A percentile compares a stretch with the other conserved stretches of the same genome.
phyloP scores from a whole-genome alignment of 352 stramenopile genomes.

The Phytophthora hibernalis region DNA sequence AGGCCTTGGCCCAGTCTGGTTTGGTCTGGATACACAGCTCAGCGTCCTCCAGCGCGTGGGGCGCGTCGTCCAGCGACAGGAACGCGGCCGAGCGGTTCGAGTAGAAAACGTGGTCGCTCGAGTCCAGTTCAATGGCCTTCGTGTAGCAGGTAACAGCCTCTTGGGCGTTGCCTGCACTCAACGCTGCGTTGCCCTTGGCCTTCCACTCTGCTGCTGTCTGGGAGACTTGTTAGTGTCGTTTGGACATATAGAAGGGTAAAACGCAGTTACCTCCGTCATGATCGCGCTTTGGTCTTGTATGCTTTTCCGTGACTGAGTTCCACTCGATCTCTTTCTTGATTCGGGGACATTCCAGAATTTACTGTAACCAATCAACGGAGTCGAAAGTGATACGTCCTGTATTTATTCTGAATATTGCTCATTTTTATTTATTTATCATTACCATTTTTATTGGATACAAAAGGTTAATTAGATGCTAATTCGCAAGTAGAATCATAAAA shows the following conservation, averaged over 20 bases:
- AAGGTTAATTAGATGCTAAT: neutral
- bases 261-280: conserved; percentile 38
- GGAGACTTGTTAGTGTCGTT: neutral
- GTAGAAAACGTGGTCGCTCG: conserved; percentile 97
- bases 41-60: conserved; percentile 96
- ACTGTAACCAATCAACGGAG: neutral
- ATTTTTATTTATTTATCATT: neutral
- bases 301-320: conserved; percentile 35
- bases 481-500: neutral
- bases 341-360: conserved; percentile 41
- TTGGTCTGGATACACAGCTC: conserved; percentile 96
- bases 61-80: conserved; percentile 92
- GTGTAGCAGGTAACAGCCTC: conserved; percentile 97
- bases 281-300: conserved; percentile 7
- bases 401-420: no score
- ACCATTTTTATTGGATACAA: neutral
- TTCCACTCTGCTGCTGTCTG: conserved; percentile 86
- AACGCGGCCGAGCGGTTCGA: conserved; percentile 99
- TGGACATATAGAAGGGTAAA: neutral
- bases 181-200: conserved; percentile 95
- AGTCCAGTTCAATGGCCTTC: conserved; percentile 96
- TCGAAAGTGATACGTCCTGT: neutral
- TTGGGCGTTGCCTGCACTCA: conserved; percentile 94
- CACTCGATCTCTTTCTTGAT: conserved; percentile 19
- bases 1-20: conserved; percentile 96